Percentiles rank a stretch among this genome's conserved stretches.
Conservation (phyloP, 495 filamentous ascomycete genomes). For the Monascus purpureus region DNA sequence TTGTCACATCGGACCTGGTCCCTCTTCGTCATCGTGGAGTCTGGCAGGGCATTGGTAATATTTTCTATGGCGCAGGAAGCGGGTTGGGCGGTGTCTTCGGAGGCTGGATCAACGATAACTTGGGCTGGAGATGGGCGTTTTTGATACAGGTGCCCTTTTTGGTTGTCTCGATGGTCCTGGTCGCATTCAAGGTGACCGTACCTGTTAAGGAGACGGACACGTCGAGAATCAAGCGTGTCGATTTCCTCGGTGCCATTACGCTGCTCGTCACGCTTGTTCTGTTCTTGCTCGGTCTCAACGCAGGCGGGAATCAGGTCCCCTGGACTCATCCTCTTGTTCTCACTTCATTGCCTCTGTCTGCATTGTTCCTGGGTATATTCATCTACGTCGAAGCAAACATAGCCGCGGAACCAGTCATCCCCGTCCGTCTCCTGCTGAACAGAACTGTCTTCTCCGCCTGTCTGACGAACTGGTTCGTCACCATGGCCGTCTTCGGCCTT, state of each 20-base stretch:
- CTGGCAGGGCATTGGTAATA: slow-evolving; percentile 77
- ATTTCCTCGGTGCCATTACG: slow-evolving; percentile 62
- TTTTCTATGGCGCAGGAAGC: slow-evolving; percentile 61
- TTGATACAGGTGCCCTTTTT: slow-evolving; percentile 59
- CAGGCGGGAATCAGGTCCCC: slow-evolving; percentile 71
- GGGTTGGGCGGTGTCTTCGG: slow-evolving; percentile 48
- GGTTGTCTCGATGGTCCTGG: slow-evolving; percentile 50
- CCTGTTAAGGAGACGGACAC: slow-evolving; percentile 56
- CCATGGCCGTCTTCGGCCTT: slow-evolving; percentile 37
- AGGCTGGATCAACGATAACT: slow-evolving; percentile 64
- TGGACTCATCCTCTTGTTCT: slow-evolving; percentile 78
- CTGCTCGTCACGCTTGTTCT: slow-evolving; percentile 57
- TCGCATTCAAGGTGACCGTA: slow-evolving; percentile 53
- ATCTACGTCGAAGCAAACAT: slow-evolving; percentile 50
- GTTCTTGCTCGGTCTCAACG: slow-evolving; percentile 67
- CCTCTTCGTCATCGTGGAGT: slow-evolving; percentile 71
- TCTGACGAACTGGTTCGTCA: slow-evolving; percentile 58
- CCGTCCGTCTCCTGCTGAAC: slow-evolving; percentile 59
- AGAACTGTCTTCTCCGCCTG: slow-evolving; percentile 63
- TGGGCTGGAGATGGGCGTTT: slow-evolving; percentile 69
- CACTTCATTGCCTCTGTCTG: slow-evolving; percentile 49
- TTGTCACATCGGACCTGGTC: slow-evolving; percentile 69
- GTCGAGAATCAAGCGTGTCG: slow-evolving; percentile 53
- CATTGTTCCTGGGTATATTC: slow-evolving; percentile 39
- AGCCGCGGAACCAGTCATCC: slow-evolving; percentile 69